Base-by-base conservation (phyloP, 2,329 filamentous ascomycete species). In the Emericellopsis cladophorae region DNA sequence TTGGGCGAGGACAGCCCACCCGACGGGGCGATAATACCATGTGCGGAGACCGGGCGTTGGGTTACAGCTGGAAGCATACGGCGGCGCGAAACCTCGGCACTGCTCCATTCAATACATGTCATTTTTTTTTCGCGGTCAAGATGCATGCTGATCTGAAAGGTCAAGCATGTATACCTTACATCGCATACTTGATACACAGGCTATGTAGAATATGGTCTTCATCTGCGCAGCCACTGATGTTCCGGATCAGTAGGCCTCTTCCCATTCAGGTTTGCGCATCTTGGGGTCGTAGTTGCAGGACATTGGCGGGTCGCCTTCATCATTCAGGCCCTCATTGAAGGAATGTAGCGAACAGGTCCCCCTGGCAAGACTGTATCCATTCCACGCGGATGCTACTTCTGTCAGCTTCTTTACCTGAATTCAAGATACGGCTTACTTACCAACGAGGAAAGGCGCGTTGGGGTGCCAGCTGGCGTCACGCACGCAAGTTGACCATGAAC, bases 401-500 rank as follows among this genome's bases (percentile, higher is more conserved):
- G 39, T 54, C 39, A 56, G 50, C 23, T 4, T 9, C 12, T 39
- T 22, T 26, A 36, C 18, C 12, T 14, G 10, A 11, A 24, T 23
- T 9, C 8, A 2, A 2, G 24, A 29, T n/a, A 38, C 7, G 24
- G 23, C 10, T 34, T 31, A 65, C 69, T 62, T 55, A 75, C 72
- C 72, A 52, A 72, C 88, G 47, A 95, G 68, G 33, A 94, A 69
- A 1, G 88, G 87, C 2, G 83, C 85, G 48, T 72, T 81, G 1
- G 89, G 89, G 63, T 94, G 88, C 89, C 89, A 95, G 54, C 82
- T 87, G 18, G 84, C 86, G 66, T 95, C 89, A 29, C 89, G 71
- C 16, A 95, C 85, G 49, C 85, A 85, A 0, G 86, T 87, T 46
- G 74, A 74, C 83, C 84, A 90, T 9, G 65, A 62, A 0, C 66